Evolutionary conservation across 2,329 filamentous ascomycete species (phyloP).

Genomic region (Claviceps quebecensis): DNA sequence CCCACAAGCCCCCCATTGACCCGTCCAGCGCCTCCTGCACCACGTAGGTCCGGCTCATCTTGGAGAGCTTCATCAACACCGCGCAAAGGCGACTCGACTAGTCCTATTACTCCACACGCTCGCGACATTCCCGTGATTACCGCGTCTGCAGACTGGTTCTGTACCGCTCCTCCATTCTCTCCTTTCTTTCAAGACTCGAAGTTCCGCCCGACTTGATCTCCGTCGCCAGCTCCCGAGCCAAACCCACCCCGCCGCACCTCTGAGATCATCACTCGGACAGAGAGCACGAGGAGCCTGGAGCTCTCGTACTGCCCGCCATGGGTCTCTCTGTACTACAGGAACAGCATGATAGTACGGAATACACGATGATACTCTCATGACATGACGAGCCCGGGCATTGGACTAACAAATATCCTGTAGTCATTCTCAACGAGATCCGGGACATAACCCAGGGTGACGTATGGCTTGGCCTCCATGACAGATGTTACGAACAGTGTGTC

Average conservation of each 20-base stretch:
- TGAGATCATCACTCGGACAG: neutral
- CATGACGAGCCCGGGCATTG: neutral
- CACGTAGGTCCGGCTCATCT: neutral
- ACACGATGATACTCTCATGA: neutral
- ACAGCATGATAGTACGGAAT: slow-evolving; percentile 41
- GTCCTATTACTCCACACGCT: neutral
- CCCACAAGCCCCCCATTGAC: neutral
- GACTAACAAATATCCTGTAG: slow-evolving; percentile 10
- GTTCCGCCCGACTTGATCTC: neutral
- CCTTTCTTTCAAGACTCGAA: neutral
- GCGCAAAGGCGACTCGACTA: neutral
- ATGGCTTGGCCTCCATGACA: slow-evolving; percentile 18
- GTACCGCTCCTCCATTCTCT: neutral
- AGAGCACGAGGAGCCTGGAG: slow-evolving; percentile 2
- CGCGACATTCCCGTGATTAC: neutral
- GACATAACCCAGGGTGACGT: slow-evolving; percentile 72
- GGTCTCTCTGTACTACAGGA: slow-evolving; percentile 72
- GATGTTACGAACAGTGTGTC: neutral
- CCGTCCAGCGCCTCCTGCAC: neutral
- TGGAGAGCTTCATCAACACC: neutral
- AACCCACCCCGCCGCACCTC: neutral
- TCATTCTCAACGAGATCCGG: slow-evolving; percentile 41
- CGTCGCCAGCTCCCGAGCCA: neutral
- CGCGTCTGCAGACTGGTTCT: slow-evolving; percentile 3
- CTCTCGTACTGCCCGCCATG: slow-evolving; percentile 43